phyloP scores from a whole-genome alignment of 2,329 filamentous ascomycete species.

The Hymenoscyphus fraxineus region DNA sequence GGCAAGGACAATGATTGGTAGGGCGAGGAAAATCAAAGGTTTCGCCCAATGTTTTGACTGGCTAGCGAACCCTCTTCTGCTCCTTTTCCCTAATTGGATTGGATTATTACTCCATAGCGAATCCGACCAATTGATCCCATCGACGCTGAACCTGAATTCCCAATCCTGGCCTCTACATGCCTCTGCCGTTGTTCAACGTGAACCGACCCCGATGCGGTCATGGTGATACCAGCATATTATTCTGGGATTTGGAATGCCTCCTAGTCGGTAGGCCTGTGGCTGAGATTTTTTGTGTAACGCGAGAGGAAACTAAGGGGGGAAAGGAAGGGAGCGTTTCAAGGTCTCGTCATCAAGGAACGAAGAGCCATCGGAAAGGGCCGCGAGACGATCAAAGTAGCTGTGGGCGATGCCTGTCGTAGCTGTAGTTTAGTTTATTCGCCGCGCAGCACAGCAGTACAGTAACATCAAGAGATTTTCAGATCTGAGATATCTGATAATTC shows the following conservation, averaged over 20 bases:
- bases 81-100: neutral
- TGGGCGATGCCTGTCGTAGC: neutral
- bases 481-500: neutral
- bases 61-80: neutral
- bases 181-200: neutral
- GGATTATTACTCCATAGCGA: neutral
- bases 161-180: neutral
- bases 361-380: neutral
- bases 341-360: neutral
- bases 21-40: neutral
- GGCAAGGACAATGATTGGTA: neutral
- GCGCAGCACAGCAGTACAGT: no score
- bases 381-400: neutral
- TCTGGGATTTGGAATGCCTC: neutral
- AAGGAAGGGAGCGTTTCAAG: neutral
- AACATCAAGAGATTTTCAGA: neutral
- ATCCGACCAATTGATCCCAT: no score
- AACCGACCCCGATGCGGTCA: neutral
- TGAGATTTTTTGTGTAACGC: neutral
- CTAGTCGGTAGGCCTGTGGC: neutral
- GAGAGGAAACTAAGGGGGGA: neutral
- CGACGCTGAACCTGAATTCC: no score
- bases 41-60: neutral
- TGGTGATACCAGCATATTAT: neutral
- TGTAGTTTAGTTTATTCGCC: neutral